Evolutionary conservation across 805 yeast genomes (phyloP), one percentile per base, ranked within the genome.

Genomic region (Wickerhamomyces ciferrii): DNA sequence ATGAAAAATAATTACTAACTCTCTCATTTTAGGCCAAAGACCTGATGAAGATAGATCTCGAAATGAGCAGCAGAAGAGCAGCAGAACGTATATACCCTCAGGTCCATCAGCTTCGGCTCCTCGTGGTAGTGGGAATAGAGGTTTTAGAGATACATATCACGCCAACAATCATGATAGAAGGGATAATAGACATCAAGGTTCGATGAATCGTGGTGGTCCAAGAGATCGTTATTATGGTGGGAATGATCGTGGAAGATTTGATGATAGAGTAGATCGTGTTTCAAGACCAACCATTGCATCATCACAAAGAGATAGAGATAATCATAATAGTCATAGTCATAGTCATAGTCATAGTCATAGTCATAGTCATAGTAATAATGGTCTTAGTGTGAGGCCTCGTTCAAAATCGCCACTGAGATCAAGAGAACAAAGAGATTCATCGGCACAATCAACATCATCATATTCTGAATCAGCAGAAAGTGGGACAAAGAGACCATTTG

Each of bases 401-500:
- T 27, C 46, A 20, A 37, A 29, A 15, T 17, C 40, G 4, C 32
- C 42, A 32, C 6, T 15, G 21, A 38, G 31, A 15, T 19, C 21
- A 20, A 20, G 18, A 20, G 25, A 37, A 15, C 19, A 25, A 37
- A 13, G 25, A 6, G 18, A 13, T 13, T 13, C 20, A 19, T 23
- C 11, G 18, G 5, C 21, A 35, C 38, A 17, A 19, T 4, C 31
- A 27, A 4, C 35, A 31, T 15, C 17, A 15, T 15, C 35, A 31
- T 15, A 17, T 4, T 15, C 35, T 6, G 18, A 2, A 14, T 3
- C 35, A 15, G 8, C 18, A 31, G 15, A 9, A 17, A 18, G 13
- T 34, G 39, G 17, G 5, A n/a, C 25, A 1, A 35, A 29, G 13
- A 44, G 27, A 14, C n/a, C 36, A 14, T 27, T 43, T 34, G 54